Conservation (phyloP, 345 rosid genomes). For the Camelina neglecta region DNA sequence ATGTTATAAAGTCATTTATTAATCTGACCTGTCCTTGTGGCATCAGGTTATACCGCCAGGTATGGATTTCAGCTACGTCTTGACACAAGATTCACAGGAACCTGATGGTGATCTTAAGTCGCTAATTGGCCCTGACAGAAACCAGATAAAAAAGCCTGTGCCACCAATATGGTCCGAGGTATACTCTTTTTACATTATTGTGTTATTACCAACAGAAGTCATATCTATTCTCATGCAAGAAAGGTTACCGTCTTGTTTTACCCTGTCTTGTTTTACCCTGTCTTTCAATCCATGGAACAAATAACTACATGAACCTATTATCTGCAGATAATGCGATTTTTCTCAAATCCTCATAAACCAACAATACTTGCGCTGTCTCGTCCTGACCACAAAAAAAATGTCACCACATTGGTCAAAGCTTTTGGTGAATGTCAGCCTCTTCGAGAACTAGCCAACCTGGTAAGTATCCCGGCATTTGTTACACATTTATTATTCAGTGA, state of each 20-base stretch:
- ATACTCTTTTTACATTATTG: slow-evolving; percentile 10
- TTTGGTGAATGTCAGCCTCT: slow-evolving; percentile 86
- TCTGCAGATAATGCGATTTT: slow-evolving; percentile 82
- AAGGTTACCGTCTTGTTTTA: not conserved
- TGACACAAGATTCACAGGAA: slow-evolving; percentile 85
- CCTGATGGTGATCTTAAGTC: slow-evolving; percentile 77
- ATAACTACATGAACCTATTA: slow-evolving; percentile 17
- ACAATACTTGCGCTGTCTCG: slow-evolving; percentile 88
- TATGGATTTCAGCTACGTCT: slow-evolving; percentile 95
- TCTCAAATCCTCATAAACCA: slow-evolving; percentile 92
- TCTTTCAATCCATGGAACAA: not conserved
- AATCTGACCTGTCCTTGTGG: slow-evolving; percentile 48
- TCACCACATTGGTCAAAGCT: slow-evolving; percentile 88
- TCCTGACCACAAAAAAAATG: slow-evolving; percentile 91
- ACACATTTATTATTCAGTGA: slow-evolving; percentile 21
- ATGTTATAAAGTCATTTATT: slow-evolving; percentile 9
- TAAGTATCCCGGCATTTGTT: slow-evolving; percentile 34
- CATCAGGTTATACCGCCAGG: slow-evolving; percentile 98
- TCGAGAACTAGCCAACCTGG: slow-evolving; percentile 90
- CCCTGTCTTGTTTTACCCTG: not conserved
- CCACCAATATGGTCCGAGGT: slow-evolving; percentile 95
- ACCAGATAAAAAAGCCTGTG: slow-evolving; percentile 65
- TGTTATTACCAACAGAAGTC: slow-evolving; percentile 10
- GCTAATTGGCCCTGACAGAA: slow-evolving; percentile 63
- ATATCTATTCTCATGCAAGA: slow-evolving; percentile 19